These are phyloP conservation scores for Soucietia sequanensis DNA, from an alignment of 805 yeast species.

Conservation along the genomic window DNA sequence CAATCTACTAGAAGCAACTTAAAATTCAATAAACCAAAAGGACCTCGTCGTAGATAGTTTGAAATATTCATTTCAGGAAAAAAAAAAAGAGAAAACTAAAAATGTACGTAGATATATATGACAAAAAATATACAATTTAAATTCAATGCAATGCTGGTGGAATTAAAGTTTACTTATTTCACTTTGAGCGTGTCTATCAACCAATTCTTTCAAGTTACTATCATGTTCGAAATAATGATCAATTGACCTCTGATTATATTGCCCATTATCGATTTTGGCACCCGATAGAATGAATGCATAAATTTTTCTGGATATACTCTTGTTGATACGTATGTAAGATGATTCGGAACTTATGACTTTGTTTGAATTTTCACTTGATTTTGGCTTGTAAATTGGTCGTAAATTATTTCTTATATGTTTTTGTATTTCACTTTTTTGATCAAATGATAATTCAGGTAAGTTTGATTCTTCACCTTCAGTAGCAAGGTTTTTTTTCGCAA, in stretches of 20 bases:
- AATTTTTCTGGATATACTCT: slow-evolving; percentile 56
- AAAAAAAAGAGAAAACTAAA: neutral
- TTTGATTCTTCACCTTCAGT: too few relatives aligned
- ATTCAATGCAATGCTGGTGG: too few relatives aligned
- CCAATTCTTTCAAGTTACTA: slow-evolving; percentile 16
- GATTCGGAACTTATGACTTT: slow-evolving; percentile 29
- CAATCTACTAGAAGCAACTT: slow-evolving; percentile 15
- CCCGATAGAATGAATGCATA: slow-evolving; percentile 39
- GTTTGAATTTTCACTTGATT: slow-evolving; percentile 17
- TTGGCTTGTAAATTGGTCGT: slow-evolving; percentile 44
- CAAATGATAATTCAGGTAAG: slow-evolving; percentile 26
- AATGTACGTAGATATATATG: neutral
- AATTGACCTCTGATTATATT: slow-evolving; percentile 6
- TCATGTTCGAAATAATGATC: slow-evolving; percentile 17
- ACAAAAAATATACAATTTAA: neutral
- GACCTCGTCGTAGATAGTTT: slow-evolving; percentile 54
- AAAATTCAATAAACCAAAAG: slow-evolving; percentile 60
- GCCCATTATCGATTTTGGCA: slow-evolving; percentile 2
- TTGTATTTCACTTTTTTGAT: slow-evolving; percentile 59
- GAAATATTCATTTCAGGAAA: neutral
- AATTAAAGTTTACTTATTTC: slow-evolving; percentile 15
- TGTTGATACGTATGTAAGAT: slow-evolving; percentile 60
- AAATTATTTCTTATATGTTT: slow-evolving; percentile 51
- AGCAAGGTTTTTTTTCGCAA: too few relatives aligned
- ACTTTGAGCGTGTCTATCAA: slow-evolving; percentile 21